Evolutionary conservation across 2,329 filamentous ascomycete genomes (phyloP), one percentile per base, ranked within the genome.

Genomic region (Arthroderma uncinatum): DNA sequence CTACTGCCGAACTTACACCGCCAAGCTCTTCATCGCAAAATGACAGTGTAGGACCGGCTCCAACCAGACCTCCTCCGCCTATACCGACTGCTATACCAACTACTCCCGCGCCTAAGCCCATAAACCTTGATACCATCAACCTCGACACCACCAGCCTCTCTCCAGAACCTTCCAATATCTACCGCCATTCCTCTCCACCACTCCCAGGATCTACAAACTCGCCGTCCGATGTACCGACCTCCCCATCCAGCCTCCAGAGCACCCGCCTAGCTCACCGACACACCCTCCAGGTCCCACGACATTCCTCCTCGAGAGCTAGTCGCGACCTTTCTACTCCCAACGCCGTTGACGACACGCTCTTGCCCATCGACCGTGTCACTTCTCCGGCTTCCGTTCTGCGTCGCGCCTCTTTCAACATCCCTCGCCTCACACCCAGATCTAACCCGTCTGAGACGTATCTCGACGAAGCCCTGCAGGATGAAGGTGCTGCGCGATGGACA

Each of bases 401-500:
- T 65, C 81, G 91, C 64, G 84, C 86, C 7, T 98, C 93, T n/a
- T 78, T 95, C 61, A 91, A 82, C 62, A 75, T 97, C 56, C 88
- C 81, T 55, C 82, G 92, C 66, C 82, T 89, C 60, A 84, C 85
- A 60, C 96, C 92, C 23, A 82, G 89, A 61, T 94, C 89, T 5
- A 82, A 94, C 67, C 84, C 91, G 65, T 93, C 89, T 1, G 91
- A 97, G 65, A 76, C 84, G 65, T 85, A 87, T 53, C 79, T 89
- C 36, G 92, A 97, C 63, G 92, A 96, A 64, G 76, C 91, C 19
- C 79, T 84, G 1, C 87, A 86, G 16, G 92, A 97, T 67, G 92
- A 96, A 65, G 92, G 97, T 67, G 90, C 92, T 37, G 80, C 87
- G 58, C 82, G 90, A 57, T 97, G 90, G 89, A 87, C 93, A 30